Evolutionary conservation across 2,329 filamentous ascomycete species (phyloP).

Genomic region (Rutstroemia sydowiana): DNA sequence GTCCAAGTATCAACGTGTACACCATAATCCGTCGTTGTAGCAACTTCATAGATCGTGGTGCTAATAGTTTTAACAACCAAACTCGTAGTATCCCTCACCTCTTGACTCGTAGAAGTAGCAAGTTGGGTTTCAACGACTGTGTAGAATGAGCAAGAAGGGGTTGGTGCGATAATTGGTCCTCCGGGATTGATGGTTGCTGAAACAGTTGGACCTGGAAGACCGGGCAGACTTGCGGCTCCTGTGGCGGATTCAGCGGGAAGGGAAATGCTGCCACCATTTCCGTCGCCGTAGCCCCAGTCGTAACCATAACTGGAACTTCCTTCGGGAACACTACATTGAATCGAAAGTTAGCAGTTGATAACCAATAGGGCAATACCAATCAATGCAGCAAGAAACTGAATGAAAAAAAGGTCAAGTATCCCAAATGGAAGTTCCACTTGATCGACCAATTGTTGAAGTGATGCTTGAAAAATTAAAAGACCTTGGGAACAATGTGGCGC

Average conservation of each 20-base stretch:
- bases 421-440: too few relatives aligned
- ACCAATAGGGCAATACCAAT: not conserved
- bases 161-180: not conserved
- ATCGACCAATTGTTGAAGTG: too few relatives aligned
- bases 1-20: not conserved
- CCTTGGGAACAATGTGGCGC: too few relatives aligned
- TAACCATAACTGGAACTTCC: not conserved
- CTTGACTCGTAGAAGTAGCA: not conserved
- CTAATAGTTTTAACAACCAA: not conserved
- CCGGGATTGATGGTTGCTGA: not conserved
- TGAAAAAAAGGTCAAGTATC: too few relatives aligned
- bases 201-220: not conserved
- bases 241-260: not conserved
- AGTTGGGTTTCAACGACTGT: not conserved
- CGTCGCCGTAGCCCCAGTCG: not conserved
- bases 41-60: not conserved
- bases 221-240: not conserved
- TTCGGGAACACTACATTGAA: not conserved
- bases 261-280: not conserved
- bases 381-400: too few relatives aligned
- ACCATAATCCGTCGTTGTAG: not conserved
- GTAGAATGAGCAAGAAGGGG: not conserved
- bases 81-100: not conserved
- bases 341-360: not conserved
- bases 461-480: too few relatives aligned